Evolutionary conservation across 2,329 filamentous ascomycete genomes (phyloP).

Genomic region (Hymenoscyphus albidus): DNA sequence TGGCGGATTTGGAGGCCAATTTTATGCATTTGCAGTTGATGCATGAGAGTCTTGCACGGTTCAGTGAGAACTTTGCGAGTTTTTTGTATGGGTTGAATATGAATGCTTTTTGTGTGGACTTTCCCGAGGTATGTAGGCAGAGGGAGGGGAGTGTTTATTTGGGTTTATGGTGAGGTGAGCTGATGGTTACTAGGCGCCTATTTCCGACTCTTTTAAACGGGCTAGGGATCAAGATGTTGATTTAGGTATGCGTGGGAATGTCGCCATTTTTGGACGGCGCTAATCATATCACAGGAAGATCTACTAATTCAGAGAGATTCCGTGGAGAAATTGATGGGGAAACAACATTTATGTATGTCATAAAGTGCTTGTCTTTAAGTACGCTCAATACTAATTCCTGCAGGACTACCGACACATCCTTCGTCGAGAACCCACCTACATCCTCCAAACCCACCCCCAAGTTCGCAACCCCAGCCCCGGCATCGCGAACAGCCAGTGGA

Average conservation of each 20-base stretch:
- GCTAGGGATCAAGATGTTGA: conserved; percentile 56
- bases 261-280: conserved; percentile 13
- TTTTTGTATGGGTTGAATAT: conserved; percentile 97
- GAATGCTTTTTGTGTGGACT: conserved; percentile 99
- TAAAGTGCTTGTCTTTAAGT: not conserved
- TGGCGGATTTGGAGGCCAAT: conserved; percentile 94
- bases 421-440: conserved; percentile 76
- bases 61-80: conserved; percentile 92
- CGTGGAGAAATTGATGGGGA: conserved; percentile 54
- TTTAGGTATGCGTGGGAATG: conserved; percentile 36
- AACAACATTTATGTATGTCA: conserved; percentile 75
- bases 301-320: conserved; percentile 37
- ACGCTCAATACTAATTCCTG: conserved; percentile 18
- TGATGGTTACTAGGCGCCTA: conserved; percentile 60
- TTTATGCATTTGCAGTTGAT: conserved; percentile 97
- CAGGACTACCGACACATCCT: conserved; percentile 87
- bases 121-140: conserved; percentile 70
- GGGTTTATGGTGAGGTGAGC: not conserved
- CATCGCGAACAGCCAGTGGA: conserved; percentile 28
- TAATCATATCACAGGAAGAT: conserved; percentile 24
- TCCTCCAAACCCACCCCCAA: conserved; percentile 48
- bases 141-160: not conserved
- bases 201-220: conserved; percentile 75
- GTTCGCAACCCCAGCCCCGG: conserved; percentile 33
- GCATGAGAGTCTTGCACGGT: conserved; percentile 89